These are phyloP conservation scores for Chalciporus piperatus DNA, from an alignment of 768 basidiomycete species.

Conservation along the genomic window DNA sequence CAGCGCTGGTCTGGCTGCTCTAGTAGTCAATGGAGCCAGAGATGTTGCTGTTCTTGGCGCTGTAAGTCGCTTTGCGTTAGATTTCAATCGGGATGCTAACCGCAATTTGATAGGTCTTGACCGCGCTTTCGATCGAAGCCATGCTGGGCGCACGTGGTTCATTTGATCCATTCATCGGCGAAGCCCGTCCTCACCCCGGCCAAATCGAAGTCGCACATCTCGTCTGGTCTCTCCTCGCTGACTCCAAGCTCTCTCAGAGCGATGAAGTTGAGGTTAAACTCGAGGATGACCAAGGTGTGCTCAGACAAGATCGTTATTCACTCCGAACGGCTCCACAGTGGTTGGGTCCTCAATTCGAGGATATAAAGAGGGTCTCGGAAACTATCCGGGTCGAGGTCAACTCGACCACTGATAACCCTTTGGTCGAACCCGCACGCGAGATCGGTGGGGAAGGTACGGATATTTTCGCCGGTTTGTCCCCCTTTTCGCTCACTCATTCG, in stretches of 20 bases:
- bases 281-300: constrained; percentile 65
- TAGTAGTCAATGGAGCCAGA: constrained; percentile 71
- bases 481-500: too few relatives aligned
- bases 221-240: constrained; percentile 67
- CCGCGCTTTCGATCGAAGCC: constrained; percentile 83
- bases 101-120: constrained; percentile 50
- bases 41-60: constrained; percentile 59
- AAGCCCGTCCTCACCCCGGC: constrained; percentile 79
- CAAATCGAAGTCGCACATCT: constrained; percentile 76
- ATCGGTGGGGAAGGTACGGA: constrained; percentile 28
- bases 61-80: constrained; percentile 10
- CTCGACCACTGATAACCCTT: constrained; percentile 87
- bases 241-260: constrained; percentile 61
- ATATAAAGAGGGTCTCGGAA: constrained; percentile 61
- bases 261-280: constrained; percentile 76
- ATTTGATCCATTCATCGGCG: constrained; percentile 74
- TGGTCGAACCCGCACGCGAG: constrained; percentile 77
- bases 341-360: constrained; percentile 83
- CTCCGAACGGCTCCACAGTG: constrained; percentile 80
- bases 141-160: constrained; percentile 69
- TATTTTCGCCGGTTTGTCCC: background rate
- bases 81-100: background rate
- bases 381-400: constrained; percentile 76
- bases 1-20: constrained; percentile 72
- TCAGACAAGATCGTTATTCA: constrained; percentile 73